Percentiles rank a stretch among this genome's conserved stretches.
phyloP scores from a whole-genome alignment of 1,139 yeast genomes.

The Sugiyamaella neomexicana region DNA sequence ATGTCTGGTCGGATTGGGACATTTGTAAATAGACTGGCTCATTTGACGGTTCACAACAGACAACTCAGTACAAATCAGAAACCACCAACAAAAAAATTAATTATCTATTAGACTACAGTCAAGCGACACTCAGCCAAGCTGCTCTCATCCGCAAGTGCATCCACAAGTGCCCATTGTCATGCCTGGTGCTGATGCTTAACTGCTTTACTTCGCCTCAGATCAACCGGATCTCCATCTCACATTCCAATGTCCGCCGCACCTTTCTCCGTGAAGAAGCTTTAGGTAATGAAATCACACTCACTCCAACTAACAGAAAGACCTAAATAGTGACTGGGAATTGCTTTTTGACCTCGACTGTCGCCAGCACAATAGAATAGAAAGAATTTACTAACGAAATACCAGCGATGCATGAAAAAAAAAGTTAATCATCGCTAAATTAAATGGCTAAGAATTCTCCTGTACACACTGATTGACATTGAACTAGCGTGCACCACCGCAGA shows the following conservation, averaged over 20 bases:
- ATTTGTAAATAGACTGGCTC: neutral
- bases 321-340: neutral
- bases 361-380: neutral
- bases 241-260: conserved; percentile 6
- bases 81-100: too few relatives aligned
- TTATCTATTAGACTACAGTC: too few relatives aligned
- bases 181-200: too few relatives aligned
- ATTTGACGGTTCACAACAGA: too few relatives aligned
- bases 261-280: neutral
- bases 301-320: neutral
- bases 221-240: neutral
- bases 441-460: conserved; percentile 1
- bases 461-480: neutral
- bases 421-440: neutral
- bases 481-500: neutral
- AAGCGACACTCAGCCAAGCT: too few relatives aligned
- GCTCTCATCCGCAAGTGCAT: too few relatives aligned
- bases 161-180: too few relatives aligned
- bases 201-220: too few relatives aligned
- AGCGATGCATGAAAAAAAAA: neutral
- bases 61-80: too few relatives aligned
- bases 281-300: conserved; percentile 5
- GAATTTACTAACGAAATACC: neutral
- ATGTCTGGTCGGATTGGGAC: neutral
- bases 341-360: neutral